These are phyloP conservation scores for Dryadomyces sulphureus DNA, from an alignment of 2,329 filamentous ascomycete genomes.

Conservation along the genomic window DNA sequence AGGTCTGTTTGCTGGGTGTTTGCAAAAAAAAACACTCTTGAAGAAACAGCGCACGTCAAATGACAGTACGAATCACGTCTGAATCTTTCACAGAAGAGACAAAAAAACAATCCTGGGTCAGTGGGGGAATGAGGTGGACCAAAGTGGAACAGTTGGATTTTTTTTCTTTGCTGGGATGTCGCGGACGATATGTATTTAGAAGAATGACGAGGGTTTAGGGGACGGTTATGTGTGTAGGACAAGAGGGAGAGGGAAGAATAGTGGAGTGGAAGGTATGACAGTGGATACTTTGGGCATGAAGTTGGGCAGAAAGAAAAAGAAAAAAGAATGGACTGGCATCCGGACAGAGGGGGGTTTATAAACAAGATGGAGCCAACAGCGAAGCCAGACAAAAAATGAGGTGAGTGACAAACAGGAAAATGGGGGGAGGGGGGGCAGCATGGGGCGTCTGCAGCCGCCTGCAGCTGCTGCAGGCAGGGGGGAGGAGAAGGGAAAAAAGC, in stretches of 20 bases:
- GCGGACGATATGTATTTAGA: neutral
- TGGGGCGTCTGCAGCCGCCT: neutral
- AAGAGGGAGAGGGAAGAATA: neutral
- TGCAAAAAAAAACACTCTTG: neutral
- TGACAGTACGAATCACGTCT: slow-evolving; percentile 3
- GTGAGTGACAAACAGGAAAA: neutral
- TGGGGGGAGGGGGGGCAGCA: neutral
- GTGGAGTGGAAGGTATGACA: neutral
- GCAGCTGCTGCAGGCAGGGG: too few species aligned
- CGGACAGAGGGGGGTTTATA: slow-evolving; percentile 13
- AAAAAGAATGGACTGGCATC: slow-evolving; percentile 8
- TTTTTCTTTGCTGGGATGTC: neutral
- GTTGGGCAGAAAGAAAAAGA: slow-evolving; percentile 16
- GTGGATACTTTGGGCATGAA: slow-evolving; percentile 16
- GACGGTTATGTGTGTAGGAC: neutral
- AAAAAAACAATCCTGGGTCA: neutral
- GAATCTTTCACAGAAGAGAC: slow-evolving; percentile 1
- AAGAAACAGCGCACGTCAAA: slow-evolving; percentile 1
- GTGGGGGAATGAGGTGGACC: neutral
- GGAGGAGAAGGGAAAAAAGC: neutral
- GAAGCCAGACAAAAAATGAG: neutral
- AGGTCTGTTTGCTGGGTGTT: neutral
- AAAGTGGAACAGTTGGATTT: neutral
- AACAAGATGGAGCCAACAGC: neutral
- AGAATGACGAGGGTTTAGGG: slow-evolving; percentile 1